Base-by-base conservation (phyloP, 1,139 yeast genomes). In the Suhomyces kunorum region DNA sequence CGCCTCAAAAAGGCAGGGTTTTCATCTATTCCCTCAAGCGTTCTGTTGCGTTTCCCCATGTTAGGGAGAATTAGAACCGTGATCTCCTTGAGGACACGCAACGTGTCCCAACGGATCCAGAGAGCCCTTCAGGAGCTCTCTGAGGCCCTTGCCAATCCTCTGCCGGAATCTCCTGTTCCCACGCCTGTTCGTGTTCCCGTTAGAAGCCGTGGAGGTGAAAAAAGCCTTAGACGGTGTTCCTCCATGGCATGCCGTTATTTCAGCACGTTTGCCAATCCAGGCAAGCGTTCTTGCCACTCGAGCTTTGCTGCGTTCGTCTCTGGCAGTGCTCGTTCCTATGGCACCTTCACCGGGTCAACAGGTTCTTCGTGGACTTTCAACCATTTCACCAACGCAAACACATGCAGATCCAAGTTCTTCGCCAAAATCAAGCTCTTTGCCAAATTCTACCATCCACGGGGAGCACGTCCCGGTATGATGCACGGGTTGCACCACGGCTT, bases 111-210 rank as follows among this genome's bases (percentile, higher is more conserved):
- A 33, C 56, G 58, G 26, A 47, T 66, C 34, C 61, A 59, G 40
- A 51, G 58, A 44, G 65, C 65, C 18, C 58, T 67, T 22, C 58
- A 63, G 43, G 69, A 64, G 40, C 56, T 67, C 36, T 49, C 63
- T 15, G 62, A 63, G 31, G 54, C 52, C 27, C 45, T 63, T 34
- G 53, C 56, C 28, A 52, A 54, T 28, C 26, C 37, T 13, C 55
- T 40, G 9, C 48, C 45, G 24, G 44, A 19, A 7, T 55, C 47
- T 7, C 66, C 67, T 3, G 55, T 55, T 17, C 61, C 64, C 6
- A 56, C 58, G 9, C 57, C 61, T 1, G 55, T 53, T 11, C 45
- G 38, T 7, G 40, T 28, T 8, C 45, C 40, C 6, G 42, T 28
- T 9, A 28, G 44, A 17, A 40, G 33, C 29, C 20, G 34, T 14